Conservation (phyloP, 164 flowering plant genomes). For the Vitis amurensis region DNA sequence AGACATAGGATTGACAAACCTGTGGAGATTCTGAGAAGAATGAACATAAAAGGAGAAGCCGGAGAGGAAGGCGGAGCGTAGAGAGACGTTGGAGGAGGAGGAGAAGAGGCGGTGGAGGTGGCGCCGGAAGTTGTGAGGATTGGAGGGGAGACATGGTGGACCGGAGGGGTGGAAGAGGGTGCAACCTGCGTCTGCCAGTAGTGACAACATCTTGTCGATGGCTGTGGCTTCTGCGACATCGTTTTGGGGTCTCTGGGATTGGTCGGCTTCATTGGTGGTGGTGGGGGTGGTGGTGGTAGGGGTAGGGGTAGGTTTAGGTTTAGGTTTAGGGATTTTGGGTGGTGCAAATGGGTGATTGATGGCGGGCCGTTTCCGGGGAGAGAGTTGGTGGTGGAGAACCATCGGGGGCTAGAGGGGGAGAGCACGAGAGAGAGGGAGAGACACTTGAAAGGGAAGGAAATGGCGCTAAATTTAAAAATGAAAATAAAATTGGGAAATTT, state of each 20-base stretch:
- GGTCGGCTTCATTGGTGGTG: background rate
- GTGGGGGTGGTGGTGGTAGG: background rate
- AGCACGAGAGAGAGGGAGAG: too few relatives aligned
- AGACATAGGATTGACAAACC: conserved; percentile 23
- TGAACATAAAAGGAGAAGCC: conserved; percentile 54
- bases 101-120: conserved; percentile 47
- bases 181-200: conserved; percentile 78
- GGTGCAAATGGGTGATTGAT: conserved; percentile 24
- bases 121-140: conserved; percentile 51
- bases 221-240: background rate
- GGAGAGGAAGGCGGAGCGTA: conserved; percentile 52
- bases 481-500: too few relatives aligned
- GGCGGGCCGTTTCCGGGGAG: conserved; percentile 32
- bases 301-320: background rate
- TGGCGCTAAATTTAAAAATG: too few relatives aligned
- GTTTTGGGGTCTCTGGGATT: background rate
- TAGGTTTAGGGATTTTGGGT: conserved; percentile 2
- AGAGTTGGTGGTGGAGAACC: conserved; percentile 23
- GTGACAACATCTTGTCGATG: conserved; percentile 40
- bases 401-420: background rate
- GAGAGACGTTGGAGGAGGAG: conserved; percentile 27
- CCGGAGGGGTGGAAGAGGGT: conserved; percentile 57
- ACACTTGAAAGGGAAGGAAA: too few relatives aligned
- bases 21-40: conserved; percentile 44
- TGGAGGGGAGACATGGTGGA: conserved; percentile 64